phyloP scores from a whole-genome alignment of 441 rosid genomes.

The Euphorbia corollata region DNA sequence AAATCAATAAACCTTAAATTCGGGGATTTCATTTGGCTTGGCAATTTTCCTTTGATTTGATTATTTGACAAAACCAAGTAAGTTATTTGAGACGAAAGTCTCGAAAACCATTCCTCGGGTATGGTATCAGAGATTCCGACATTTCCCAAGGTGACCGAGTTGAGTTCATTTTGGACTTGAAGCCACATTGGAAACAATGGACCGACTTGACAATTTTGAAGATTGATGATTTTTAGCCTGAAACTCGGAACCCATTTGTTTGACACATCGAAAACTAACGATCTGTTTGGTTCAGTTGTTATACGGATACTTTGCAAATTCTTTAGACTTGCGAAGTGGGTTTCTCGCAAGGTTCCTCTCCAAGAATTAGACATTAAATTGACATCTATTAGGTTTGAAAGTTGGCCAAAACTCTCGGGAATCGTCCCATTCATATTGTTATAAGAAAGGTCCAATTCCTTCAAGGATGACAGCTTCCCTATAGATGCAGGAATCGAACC shows the following conservation, averaged over 20 bases:
- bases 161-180: constrained; percentile 32
- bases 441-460: constrained; percentile 31
- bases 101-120: constrained; percentile 35
- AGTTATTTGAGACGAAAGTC: constrained; percentile 26
- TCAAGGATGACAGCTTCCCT: constrained; percentile 29
- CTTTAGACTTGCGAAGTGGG: constrained; percentile 30
- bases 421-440: constrained; percentile 40
- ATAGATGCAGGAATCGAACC: constrained; percentile 37
- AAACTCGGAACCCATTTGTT: constrained; percentile 36
- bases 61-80: constrained; percentile 35
- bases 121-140: constrained; percentile 34
- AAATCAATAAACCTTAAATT: constrained; percentile 26
- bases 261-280: constrained; percentile 25
- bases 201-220: constrained; percentile 32
- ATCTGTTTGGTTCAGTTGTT: constrained; percentile 21
- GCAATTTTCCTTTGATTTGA: constrained; percentile 34
- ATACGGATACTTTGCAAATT: constrained; percentile 23
- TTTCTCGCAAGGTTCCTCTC: constrained; percentile 34
- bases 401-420: constrained; percentile 37
- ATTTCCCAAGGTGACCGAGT: constrained; percentile 23
- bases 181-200: constrained; percentile 44
- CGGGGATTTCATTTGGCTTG: constrained; percentile 24
- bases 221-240: constrained; percentile 28
- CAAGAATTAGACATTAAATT: constrained; percentile 31
- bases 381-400: constrained; percentile 27